These are phyloP conservation scores for Pleurotus citrinopileatus DNA, from an alignment of 768 basidiomycete species.

Conservation along the genomic window DNA sequence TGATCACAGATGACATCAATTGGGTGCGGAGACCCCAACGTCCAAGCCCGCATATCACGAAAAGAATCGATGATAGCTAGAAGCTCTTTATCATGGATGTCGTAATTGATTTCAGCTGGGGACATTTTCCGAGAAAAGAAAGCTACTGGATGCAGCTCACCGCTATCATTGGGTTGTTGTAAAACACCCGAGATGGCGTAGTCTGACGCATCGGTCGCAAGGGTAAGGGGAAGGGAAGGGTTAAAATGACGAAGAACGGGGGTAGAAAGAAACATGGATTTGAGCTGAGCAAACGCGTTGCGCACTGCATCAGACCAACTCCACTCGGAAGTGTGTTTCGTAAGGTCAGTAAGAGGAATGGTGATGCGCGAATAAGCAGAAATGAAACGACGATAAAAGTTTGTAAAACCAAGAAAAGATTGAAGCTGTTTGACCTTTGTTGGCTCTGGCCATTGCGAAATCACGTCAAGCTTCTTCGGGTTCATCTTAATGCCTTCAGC, in stretches of 20 bases:
- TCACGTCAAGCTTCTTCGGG: conserved; percentile 32
- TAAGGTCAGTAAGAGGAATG: conserved; percentile 25
- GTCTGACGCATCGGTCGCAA: conserved; percentile 32
- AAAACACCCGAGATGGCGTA: conserved; percentile 29
- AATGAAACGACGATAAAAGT: conserved; percentile 44
- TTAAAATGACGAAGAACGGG: conserved; percentile 32
- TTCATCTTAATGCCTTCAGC: conserved; percentile 33
- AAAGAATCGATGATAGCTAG: conserved; percentile 43
- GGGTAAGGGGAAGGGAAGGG: conserved; percentile 21
- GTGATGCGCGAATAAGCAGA: conserved; percentile 29
- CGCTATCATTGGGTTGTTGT: conserved; percentile 24
- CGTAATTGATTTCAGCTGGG: conserved; percentile 44
- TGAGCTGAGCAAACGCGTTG: conserved; percentile 26
- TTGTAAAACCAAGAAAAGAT: conserved; percentile 41
- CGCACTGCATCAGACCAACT: conserved; percentile 15
- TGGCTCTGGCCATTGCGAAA: conserved; percentile 35
- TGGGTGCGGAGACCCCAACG: conserved; percentile 22
- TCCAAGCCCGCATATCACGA: conserved; percentile 28
- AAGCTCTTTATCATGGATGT: conserved; percentile 49
- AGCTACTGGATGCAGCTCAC: conserved; percentile 35
- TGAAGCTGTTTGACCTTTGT: conserved; percentile 28
- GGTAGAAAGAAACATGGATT: conserved; percentile 22
- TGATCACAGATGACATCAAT: conserved; percentile 28
- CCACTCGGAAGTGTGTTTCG: conserved; percentile 21
- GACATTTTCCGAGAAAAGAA: conserved; percentile 29